Base-by-base conservation (phyloP, 202 grass and related monocot genomes). In the Hordeum pubiflorum region DNA sequence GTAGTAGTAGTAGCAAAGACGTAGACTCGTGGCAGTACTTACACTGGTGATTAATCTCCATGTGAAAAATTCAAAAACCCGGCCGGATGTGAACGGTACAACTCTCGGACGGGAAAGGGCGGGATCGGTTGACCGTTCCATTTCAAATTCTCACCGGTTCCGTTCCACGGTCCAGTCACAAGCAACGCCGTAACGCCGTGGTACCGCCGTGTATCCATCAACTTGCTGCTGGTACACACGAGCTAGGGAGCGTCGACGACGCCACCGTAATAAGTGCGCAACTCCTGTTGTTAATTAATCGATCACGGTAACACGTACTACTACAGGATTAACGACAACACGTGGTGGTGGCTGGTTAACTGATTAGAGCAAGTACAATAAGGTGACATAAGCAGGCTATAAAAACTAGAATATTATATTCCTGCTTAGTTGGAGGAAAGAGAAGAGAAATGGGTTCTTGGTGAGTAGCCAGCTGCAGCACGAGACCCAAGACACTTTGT, bases 11-110 rank as follows among this genome's bases (percentile, higher is more conserved):
- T 22, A 10, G 7, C 9, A 56, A 2, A 29, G 27, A 0, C 1
- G 48, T 54, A 17, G 15, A 54, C 17, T 54, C 48, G 48, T n/a
- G 8, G 84, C 69, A 86, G 69, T 76, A 86, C 46, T 2, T 52
- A 64, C 32, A 2, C 17, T 17, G 29, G 31, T 7, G 54, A 69
- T 62, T 14, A 77, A 77, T 41, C 59, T 41, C 63, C 31, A 24
- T 40, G 79, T 31, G 39, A 54, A 59, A 74, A 38, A 41, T 84
- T 88, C 75, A 68, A 84, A 84, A 84, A 83, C 71, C 26, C 27
- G 27, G 27, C 27, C 27, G 32, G 78, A 74, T n/a, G 46, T 32
- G 61, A 17, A 75, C 44, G 20, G 21, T 3, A 75, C 13, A 14
- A 14, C 44, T 48, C 44, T 50, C 14, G 26, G 6, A 32, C 56